A percentile compares a stretch with the other conserved stretches of the same genome.
Conservation (phyloP, 768 basidiomycete genomes). For the Pleurotus tuoliensis region DNA sequence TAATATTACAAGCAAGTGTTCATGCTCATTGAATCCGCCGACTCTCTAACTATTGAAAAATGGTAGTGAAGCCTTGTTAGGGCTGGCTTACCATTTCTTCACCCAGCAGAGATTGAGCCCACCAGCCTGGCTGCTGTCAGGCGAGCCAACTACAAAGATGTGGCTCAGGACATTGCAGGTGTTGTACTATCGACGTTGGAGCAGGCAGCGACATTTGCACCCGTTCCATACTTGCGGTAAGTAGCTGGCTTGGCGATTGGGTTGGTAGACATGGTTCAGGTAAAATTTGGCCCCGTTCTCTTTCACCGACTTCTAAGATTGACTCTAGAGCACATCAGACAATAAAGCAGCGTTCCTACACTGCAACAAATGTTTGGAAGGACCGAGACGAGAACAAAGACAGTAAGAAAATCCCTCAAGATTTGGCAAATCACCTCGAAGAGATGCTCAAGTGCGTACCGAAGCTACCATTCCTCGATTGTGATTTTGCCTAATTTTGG, state of each 20-base stretch:
- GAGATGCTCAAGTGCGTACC: slow-evolving; percentile 15
- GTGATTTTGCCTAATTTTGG: not conserved
- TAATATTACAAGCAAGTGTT: too few relatives aligned
- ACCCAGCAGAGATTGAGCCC: too few relatives aligned
- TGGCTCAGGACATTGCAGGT: slow-evolving; percentile 15
- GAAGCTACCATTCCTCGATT: not conserved
- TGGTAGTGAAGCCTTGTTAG: too few relatives aligned
- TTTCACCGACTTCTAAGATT: too few relatives aligned
- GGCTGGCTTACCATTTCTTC: too few relatives aligned
- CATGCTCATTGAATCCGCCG: too few relatives aligned
- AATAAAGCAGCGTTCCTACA: slow-evolving; percentile 20
- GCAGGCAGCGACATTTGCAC: slow-evolving; percentile 14
- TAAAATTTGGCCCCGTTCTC: too few relatives aligned
- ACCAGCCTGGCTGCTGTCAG: too few relatives aligned
- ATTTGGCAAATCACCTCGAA: slow-evolving; percentile 12
- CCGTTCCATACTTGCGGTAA: slow-evolving; percentile 20
- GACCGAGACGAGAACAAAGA: slow-evolving; percentile 11
- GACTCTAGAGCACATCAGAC: slow-evolving; percentile 15
- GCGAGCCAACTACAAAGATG: not conserved
- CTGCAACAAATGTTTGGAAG: slow-evolving; percentile 14
- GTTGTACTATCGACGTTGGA: slow-evolving; percentile 19
- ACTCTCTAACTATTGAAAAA: too few relatives aligned
- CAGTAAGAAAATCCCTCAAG: slow-evolving; percentile 8
- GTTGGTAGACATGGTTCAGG: slow-evolving; percentile 15
- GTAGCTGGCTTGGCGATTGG: slow-evolving; percentile 15